Conservation (phyloP, 2,329 filamentous ascomycete genomes). For the Botrytis sinoallii region DNA sequence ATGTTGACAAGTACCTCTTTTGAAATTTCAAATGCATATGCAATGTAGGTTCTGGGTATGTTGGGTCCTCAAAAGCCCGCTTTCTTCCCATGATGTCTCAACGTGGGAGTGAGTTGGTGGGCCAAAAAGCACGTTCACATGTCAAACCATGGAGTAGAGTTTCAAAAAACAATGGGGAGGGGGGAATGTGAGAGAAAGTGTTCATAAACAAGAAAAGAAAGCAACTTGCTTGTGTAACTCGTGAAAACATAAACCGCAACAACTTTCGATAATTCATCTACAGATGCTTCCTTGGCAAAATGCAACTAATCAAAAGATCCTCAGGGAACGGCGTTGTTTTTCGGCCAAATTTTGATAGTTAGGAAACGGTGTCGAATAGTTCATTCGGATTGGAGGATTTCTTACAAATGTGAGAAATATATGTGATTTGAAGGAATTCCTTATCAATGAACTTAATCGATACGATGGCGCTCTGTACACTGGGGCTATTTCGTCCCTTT, state of each 20-base stretch:
- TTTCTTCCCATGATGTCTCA: not conserved
- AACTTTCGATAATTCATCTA: not conserved
- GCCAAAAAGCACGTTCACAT: not conserved
- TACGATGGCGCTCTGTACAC: not conserved
- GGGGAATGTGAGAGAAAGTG: not conserved
- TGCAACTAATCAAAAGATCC: not conserved
- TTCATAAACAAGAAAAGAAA: not conserved
- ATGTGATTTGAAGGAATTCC: not conserved
- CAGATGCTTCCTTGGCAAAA: not conserved
- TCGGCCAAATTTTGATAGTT: not conserved
- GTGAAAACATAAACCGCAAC: not conserved
- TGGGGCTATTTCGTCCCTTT: not conserved
- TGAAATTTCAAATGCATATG: slow-evolving; percentile 3
- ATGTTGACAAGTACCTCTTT: not conserved
- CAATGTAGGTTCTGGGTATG: not conserved
- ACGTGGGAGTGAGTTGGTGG: not conserved
- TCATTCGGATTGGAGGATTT: not conserved
- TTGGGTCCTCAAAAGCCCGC: not conserved
- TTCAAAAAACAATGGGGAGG: not conserved
- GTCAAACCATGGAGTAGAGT: not conserved
- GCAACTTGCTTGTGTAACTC: not conserved
- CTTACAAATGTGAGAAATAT: not conserved
- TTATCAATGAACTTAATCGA: not conserved
- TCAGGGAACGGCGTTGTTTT: slow-evolving; percentile 7
- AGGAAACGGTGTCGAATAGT: not conserved